Base-by-base conservation (phyloP, 2,329 filamentous ascomycete species). In the Alternaria panax region DNA sequence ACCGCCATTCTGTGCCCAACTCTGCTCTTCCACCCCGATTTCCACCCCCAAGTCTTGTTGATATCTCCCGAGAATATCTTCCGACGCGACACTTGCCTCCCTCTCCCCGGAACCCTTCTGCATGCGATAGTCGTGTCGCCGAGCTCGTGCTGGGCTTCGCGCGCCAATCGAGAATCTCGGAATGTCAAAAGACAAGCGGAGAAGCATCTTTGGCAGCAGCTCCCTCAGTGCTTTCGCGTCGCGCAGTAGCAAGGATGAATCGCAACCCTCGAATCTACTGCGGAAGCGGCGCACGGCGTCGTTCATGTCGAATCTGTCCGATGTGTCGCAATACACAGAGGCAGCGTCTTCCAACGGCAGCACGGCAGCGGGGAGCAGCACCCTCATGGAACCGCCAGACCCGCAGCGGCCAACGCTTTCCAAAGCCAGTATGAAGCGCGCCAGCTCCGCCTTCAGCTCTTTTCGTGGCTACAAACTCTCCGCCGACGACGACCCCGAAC, bases 401-500 rank as follows among this genome's bases (percentile, higher is more conserved):
- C 63, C 57, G 18, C 64, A 62, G 30, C 60, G 61, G 30, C 63
- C 68, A 6, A 58, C 47, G 6, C 58, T 71, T 11, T 71, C 69
- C 41, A 71, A 68, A 48, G 60, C 64, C 28, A 69, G 63, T 46
- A 52, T 62, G 34, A 74, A 68, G 60, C 74, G 74, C 52, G 42
- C 71, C 50, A 75, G 68, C 68, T 88, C 86, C 4, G 80, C 87
- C 25, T 87, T 89, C 71, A 85, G 85, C 38, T 88, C 87, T 1
- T 75, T 88, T 51, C 82, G 83, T 60, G 84, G 82, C 34, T 76
- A 84, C 50, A 83, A 84, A 53, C 82, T 82, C 6, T 73, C 80
- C 52, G 83, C 83, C 28, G 85, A 85, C 40, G 83, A 85, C 45
- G 84, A 85, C 36, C 22, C 56, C 42, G 81, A 82, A 59, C 79